A percentile compares a stretch with the other conserved stretches of the same genome.
phyloP scores from a whole-genome alignment of 306 rosid genomes.

The Rosa multiflora region DNA sequence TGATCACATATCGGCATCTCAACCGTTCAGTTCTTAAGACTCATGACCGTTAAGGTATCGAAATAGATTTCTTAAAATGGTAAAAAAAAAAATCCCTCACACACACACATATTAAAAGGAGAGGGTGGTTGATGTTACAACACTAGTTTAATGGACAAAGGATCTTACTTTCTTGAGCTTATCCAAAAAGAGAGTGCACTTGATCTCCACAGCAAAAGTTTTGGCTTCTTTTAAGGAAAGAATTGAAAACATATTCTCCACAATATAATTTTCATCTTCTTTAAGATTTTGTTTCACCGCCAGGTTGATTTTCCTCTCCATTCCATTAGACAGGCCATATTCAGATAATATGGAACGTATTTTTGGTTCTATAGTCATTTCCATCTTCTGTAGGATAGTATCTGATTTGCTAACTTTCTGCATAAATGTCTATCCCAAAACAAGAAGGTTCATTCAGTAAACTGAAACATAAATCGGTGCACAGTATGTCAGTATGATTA shows the following conservation, averaged over 20 bases:
- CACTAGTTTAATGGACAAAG: background rate
- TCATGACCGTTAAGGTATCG: too few species aligned
- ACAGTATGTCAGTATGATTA: too few species aligned
- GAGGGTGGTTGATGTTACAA: background rate
- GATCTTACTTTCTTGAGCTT: background rate
- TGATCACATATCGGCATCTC: too few species aligned
- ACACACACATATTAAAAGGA: too few species aligned
- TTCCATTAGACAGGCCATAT: background rate
- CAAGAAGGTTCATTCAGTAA: too few species aligned
- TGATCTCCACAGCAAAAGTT: background rate
- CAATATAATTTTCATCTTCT: background rate
- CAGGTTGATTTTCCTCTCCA: rapidly evolving
- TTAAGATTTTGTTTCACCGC: background rate
- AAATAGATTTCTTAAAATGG: too few species aligned
- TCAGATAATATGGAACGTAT: background rate
- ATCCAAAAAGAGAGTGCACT: background rate
- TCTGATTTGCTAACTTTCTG: too few species aligned
- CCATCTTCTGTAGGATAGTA: too few species aligned
- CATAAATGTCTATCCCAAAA: too few species aligned
- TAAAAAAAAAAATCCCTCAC: too few species aligned
- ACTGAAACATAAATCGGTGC: too few species aligned
- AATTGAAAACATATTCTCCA: background rate
- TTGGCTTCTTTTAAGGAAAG: background rate
- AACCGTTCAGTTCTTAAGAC: too few species aligned
- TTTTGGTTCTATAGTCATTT: rapidly evolving